phyloP scores from a whole-genome alignment of 345 rosid species.

The Aethionema arabicum region DNA sequence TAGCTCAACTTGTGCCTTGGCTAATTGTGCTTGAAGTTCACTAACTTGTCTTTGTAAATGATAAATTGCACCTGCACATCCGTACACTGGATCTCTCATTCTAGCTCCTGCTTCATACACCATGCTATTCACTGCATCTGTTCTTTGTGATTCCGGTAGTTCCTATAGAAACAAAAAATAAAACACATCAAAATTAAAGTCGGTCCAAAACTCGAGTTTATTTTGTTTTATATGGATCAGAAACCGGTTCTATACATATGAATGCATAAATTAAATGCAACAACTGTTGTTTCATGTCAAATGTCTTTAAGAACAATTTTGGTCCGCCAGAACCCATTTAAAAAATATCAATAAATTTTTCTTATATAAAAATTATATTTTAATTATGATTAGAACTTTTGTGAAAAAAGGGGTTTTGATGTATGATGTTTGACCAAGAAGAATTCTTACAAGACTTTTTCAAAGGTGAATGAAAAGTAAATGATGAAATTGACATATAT shows the following conservation, averaged over 20 bases:
- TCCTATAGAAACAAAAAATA: constrained; percentile 46
- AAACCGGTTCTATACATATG: too few species aligned
- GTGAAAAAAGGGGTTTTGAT: constrained; percentile 8
- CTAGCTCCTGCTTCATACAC: constrained; percentile 92
- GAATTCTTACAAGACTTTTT: constrained; percentile 28
- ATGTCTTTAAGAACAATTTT: too few species aligned
- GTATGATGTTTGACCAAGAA: constrained; percentile 30
- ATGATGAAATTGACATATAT: constrained; percentile 24
- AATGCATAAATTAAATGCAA: too few species aligned
- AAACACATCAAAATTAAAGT: not conserved
- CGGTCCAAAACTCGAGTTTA: too few species aligned
- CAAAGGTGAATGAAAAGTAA: constrained; percentile 29
- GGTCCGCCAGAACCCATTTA: too few species aligned
- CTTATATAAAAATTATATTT: not conserved
- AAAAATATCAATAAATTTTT: too few species aligned
- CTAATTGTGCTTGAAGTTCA: constrained; percentile 82
- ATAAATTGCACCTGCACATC: constrained; percentile 88
- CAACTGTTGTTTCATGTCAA: too few species aligned
- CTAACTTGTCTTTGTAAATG: constrained; percentile 76
- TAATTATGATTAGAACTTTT: not conserved
- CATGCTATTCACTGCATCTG: constrained; percentile 96
- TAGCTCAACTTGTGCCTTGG: constrained; percentile 71
- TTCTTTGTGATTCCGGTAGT: constrained; percentile 81
- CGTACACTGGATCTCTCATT: constrained; percentile 86
- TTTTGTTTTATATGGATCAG: too few species aligned